Evolutionary conservation across 805 yeast genomes (phyloP).

Genomic region (Ogataea nitratoaversa): DNA sequence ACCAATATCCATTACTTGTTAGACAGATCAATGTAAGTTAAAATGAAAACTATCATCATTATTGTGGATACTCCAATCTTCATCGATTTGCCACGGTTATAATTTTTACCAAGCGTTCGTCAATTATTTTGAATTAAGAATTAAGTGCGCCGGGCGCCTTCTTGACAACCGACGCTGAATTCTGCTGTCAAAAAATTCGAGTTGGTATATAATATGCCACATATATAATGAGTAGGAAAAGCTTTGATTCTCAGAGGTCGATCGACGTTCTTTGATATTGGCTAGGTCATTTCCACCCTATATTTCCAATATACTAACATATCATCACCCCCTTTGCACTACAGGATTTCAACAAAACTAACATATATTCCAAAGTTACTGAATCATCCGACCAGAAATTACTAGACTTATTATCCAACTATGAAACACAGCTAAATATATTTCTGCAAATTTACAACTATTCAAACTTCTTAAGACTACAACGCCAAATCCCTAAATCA

Average conservation of each 20-base stretch:
- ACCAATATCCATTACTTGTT: conserved; percentile 11
- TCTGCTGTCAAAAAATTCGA: no score
- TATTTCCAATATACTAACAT: neutral
- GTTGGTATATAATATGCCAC: no score
- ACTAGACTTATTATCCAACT: neutral
- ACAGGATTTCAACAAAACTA: neutral
- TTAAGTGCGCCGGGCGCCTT: no score
- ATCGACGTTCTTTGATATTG: no score
- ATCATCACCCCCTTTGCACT: neutral
- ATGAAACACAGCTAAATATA: conserved; percentile 4
- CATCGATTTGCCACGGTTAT: no score
- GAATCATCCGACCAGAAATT: neutral
- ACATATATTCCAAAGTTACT: neutral
- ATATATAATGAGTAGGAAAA: no score
- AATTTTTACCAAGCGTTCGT: no score
- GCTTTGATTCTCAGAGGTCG: no score
- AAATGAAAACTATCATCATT: no score
- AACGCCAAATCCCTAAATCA: conserved; percentile 8
- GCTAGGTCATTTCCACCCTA: neutral
- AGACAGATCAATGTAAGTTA: conserved; percentile 12
- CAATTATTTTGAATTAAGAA: no score
- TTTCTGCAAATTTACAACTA: conserved; percentile 7
- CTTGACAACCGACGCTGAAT: no score
- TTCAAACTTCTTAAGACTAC: conserved; percentile 9
- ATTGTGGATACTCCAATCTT: no score